Evolutionary conservation across 2,329 filamentous ascomycete species (phyloP), one percentile per base, ranked within the genome.

Genomic region (Cercospora sp.): DNA sequence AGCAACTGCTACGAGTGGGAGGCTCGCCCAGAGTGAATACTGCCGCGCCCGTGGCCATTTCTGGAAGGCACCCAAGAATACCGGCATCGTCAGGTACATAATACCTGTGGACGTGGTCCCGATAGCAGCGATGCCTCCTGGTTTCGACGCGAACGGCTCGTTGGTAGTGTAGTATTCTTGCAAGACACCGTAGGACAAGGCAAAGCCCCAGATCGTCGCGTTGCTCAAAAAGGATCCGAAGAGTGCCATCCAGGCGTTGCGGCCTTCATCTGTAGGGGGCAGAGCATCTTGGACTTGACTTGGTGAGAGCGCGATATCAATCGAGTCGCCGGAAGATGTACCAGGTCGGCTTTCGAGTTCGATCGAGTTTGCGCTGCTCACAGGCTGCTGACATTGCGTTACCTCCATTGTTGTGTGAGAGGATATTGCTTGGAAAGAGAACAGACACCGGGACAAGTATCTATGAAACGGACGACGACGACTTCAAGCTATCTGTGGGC

Each of bases 51-150:
- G 72, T 7, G 81, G 80, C 31, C 75, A 81, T 51, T 73, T 74
- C 53, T 79, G 79, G 26, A 82, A 70, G 1, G 80, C 60, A 0
- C 74, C 74, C 59, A 82, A 79, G 60, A 80, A 77, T 16, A 83
- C 33, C 0, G 80, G 80, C 57, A 82, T 79, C 26, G 76, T 77
- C 67, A 85, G 76, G 72, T 85, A 85, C 76, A 84, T 81, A 51
- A 84, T 57, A 13, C 70, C 78, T 0, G 79, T 78, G 2, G 31
- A 62, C 10, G 78, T 79, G 2, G 82, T 83, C 60, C 83, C 83
- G 48, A 84, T 80, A 1, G 80, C 78, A 5, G 83, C 81, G 45
- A 85, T 79, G 42, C 80, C 79, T 3, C 65, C 60, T 7, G 69
- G 55, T 7, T 65, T 42, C 42, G 66, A 60, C 1, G 65, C 31